Percentiles rank a stretch among this genome's conserved stretches.
These are phyloP conservation scores for Hymenoscyphus scutula DNA, from an alignment of 2,329 filamentous ascomycete species.

Conservation along the genomic window DNA sequence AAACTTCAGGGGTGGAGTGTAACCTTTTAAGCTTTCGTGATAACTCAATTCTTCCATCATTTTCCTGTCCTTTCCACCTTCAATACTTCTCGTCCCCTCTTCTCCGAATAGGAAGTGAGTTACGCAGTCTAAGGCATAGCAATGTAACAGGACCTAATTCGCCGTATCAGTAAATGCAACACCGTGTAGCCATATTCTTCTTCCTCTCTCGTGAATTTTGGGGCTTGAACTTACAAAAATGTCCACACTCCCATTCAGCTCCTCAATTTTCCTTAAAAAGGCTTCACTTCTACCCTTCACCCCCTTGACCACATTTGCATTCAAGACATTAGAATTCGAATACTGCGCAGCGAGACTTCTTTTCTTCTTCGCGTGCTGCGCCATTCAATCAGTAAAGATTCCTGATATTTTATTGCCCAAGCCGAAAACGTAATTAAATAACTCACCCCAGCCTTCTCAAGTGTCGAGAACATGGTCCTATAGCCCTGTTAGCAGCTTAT, in stretches of 20 bases:
- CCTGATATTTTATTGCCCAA: too few relatives aligned
- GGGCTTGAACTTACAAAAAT: conserved; percentile 50
- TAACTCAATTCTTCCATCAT: conserved; percentile 69
- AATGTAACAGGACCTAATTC: conserved; percentile 47
- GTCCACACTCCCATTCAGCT: conserved; percentile 51
- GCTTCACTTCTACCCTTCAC: conserved; percentile 55
- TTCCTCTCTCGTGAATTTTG: neutral
- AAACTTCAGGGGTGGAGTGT: neutral
- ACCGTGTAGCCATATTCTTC: too few relatives aligned
- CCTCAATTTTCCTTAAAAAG: conserved; percentile 54
- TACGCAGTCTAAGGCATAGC: conserved; percentile 67
- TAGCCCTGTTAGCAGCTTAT: neutral
- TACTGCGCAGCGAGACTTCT: neutral
- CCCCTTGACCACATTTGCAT: conserved; percentile 51
- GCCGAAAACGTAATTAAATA: too few relatives aligned
- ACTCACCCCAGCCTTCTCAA: conserved; percentile 31
- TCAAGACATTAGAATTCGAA: conserved; percentile 65
- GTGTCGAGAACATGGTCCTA: conserved; percentile 41
- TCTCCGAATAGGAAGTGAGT: conserved; percentile 70
- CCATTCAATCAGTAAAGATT: neutral
- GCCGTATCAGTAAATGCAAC: neutral
- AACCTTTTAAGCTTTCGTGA: conserved; percentile 65
- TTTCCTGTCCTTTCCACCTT: conserved; percentile 52
- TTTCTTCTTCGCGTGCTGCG: conserved; percentile 5
- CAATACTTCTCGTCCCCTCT: conserved; percentile 59